Percentiles rank a stretch among this genome's conserved stretches.
These are phyloP conservation scores for Hypocrella siamensis DNA, from an alignment of 2,329 filamentous ascomycete species.

Conservation along the genomic window DNA sequence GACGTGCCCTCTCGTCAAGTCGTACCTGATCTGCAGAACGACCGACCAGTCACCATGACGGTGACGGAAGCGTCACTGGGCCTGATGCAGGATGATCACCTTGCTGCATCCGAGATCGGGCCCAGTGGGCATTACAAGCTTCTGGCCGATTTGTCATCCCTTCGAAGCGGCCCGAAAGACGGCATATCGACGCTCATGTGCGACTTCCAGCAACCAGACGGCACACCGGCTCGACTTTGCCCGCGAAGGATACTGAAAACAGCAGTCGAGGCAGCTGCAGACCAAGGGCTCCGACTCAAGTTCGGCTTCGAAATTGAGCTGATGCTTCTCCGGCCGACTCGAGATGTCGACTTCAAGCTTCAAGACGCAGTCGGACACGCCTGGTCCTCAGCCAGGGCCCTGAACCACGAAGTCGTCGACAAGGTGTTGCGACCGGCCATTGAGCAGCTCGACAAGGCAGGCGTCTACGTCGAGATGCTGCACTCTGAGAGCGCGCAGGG, in stretches of 20 bases:
- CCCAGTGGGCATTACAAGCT: constrained; percentile 52
- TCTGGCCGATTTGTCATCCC: constrained; percentile 46
- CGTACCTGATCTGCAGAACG: constrained; percentile 25
- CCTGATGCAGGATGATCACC: constrained; percentile 55
- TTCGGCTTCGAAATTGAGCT: constrained; percentile 76
- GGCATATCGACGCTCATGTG: constrained; percentile 51
- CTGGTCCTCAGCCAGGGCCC: constrained; percentile 51
- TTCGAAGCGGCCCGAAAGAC: constrained; percentile 41
- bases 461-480: constrained; percentile 54
- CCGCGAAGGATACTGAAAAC: constrained; percentile 47
- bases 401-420: constrained; percentile 40
- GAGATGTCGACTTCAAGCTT: constrained; percentile 18
- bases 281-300: constrained; percentile 40
- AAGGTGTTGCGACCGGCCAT: constrained; percentile 52
- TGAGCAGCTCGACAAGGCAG: constrained; percentile 39
- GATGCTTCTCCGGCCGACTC: constrained; percentile 42
- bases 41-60: constrained; percentile 33
- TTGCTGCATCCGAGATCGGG: constrained; percentile 32
- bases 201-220: constrained; percentile 45
- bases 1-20: constrained; percentile 50
- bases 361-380: constrained; percentile 49
- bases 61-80: constrained; percentile 50
- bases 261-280: constrained; percentile 33
- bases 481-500: constrained; percentile 60
- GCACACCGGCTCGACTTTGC: constrained; percentile 36